These are phyloP conservation scores for Phragmites australis DNA, from an alignment of 176 grass and related monocot genomes.

Conservation along the genomic window DNA sequence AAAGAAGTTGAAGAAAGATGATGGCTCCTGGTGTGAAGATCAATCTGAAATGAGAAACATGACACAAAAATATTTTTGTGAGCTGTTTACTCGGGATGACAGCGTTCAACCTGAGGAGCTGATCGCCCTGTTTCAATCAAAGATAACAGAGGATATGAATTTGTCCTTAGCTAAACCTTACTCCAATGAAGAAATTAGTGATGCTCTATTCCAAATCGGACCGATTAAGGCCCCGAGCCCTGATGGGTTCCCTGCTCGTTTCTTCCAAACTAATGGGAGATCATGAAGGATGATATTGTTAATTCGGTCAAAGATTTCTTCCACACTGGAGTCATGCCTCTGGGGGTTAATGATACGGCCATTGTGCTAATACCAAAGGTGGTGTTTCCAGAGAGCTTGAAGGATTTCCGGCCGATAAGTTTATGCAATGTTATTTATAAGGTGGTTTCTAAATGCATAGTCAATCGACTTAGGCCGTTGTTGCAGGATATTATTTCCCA, in stretches of 20 bases:
- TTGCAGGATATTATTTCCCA: not conserved
- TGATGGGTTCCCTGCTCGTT: not conserved
- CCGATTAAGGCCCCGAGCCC: not conserved
- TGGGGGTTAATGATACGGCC: not conserved
- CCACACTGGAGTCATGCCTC: not conserved
- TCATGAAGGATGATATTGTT: not conserved
- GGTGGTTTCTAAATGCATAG: not conserved
- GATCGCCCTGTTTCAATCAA: not conserved
- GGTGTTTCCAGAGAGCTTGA: not conserved
- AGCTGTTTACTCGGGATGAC: not conserved
- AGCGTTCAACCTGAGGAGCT: no score
- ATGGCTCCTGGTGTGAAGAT: accelerated
- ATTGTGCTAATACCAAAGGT: not conserved
- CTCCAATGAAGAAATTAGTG: not conserved
- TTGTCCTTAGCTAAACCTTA: not conserved
- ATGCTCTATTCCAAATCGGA: not conserved
- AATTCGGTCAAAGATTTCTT: not conserved
- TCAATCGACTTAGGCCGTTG: not conserved
- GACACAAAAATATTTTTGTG: not conserved
- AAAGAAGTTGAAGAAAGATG: not conserved
- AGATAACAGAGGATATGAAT: not conserved
- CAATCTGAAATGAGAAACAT: accelerated
- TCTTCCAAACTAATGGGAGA: not conserved
- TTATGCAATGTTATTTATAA: not conserved
- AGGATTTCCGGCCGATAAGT: not conserved